Evolutionary conservation across 257 asterid genomes (phyloP).

Genomic region (Solanum sitiens): DNA sequence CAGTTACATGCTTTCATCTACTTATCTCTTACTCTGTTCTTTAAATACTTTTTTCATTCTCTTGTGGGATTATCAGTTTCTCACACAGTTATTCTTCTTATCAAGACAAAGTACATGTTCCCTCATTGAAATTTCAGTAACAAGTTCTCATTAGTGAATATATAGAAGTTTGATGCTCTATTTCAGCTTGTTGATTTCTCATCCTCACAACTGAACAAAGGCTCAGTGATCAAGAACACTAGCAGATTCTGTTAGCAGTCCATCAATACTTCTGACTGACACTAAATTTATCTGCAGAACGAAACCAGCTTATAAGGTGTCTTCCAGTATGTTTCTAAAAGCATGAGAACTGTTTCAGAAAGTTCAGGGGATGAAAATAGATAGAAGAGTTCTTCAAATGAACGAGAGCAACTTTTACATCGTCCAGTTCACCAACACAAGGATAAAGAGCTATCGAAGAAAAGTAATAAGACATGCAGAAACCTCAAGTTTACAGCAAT

Average conservation of each 20-base stretch:
- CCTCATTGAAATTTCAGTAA: neutral
- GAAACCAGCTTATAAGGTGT: neutral
- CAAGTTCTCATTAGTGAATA: neutral
- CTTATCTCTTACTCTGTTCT: neutral
- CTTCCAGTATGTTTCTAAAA: neutral
- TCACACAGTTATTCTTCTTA: neutral
- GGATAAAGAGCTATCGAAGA: neutral
- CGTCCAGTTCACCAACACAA: neutral
- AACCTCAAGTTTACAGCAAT: conserved; percentile 96
- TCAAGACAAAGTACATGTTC: neutral
- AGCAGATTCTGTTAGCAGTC: neutral
- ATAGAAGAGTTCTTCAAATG: neutral
- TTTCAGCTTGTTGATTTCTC: neutral
- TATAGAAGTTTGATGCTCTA: neutral
- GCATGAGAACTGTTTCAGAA: neutral
- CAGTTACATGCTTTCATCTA: neutral
- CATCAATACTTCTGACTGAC: neutral
- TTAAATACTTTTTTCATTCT: neutral
- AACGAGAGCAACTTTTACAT: neutral
- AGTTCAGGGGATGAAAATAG: neutral
- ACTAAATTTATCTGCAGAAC: neutral
- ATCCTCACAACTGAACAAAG: neutral
- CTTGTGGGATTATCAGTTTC: neutral
- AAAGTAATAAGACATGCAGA: neutral
- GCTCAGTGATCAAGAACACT: neutral